Evolutionary conservation across 2,329 filamentous ascomycete species (phyloP), one percentile per base, ranked within the genome.

Genomic region (Colletotrichum higginsianum): DNA sequence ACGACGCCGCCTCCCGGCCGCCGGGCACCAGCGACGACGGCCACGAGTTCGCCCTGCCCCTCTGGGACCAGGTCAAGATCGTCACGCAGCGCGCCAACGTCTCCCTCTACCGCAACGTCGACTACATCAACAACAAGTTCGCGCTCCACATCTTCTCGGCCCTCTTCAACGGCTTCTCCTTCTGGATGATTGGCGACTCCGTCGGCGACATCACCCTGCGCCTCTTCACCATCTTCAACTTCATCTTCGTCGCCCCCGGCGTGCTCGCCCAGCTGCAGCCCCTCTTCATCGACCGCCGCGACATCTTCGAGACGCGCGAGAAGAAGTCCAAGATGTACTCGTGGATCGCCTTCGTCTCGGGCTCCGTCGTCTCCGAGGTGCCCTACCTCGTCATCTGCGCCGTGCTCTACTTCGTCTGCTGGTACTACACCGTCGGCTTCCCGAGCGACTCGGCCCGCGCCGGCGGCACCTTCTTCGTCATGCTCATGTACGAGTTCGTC

Each of bases 1-100:
- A 84, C 2, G 86, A 88, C 4, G 88, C 91, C 0, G 85, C 86
- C 0, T 72, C 83, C 21, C 84, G 82, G 73, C 79, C 85, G 1
- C 78, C 81, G 0, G 83, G 79, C 63, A 83, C 78, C 73, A 74
- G 78, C 69, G 82, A 85, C 30, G 84, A 87, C 63, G 92, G 89
- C 71, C 85, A 90, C 61, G 92, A 95, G 79, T 96, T 95, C 74
- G 93, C 94, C 0, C 91, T 90, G 8, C 86, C 92, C 0, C 88
- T 95, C 73, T 82, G 78, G 75, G 80, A 87, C 42, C 94, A 96
- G 78, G 81, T 91, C 52, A 88, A 85, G 74, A 85, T 92, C 64
- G 92, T 93, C 53, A 87, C 89, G 11, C 80, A 87, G 4, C 92
- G 93, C 38, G 88, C 86, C 81, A 90, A 90, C 74, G 77, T 88